Percentiles rank a stretch among this genome's conserved stretches.
Evolutionary conservation across 1,284 basidiomycete genomes (phyloP).

Genomic region (Amylostereum areolatum): DNA sequence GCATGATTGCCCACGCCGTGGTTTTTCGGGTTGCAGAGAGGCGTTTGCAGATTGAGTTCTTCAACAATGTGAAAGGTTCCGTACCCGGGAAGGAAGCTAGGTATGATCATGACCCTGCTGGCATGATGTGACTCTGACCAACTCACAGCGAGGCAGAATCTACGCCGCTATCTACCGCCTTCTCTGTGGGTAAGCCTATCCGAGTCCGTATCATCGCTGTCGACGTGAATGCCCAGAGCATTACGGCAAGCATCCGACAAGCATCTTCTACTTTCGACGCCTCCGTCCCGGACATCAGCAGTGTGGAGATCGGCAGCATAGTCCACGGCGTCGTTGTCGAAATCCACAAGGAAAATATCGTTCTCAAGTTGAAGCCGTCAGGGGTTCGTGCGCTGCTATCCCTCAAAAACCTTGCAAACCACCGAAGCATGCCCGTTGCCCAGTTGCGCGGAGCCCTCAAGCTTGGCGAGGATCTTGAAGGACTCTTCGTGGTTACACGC

Average conservation of each 20-base stretch:
- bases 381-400: slow-evolving; percentile 80
- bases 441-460: slow-evolving; percentile 67
- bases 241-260: slow-evolving; percentile 87
- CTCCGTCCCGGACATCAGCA: slow-evolving; percentile 55
- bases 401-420: slow-evolving; percentile 83
- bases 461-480: slow-evolving; percentile 68
- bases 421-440: slow-evolving; percentile 61
- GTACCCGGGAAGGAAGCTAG: slow-evolving; percentile 79
- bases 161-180: slow-evolving; percentile 53
- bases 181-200: slow-evolving; percentile 79
- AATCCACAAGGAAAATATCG: slow-evolving; percentile 80
- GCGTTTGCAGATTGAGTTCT: slow-evolving; percentile 82
- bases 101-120: slow-evolving; percentile 34
- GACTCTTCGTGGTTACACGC: slow-evolving; percentile 86
- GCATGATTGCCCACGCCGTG: slow-evolving; percentile 77
- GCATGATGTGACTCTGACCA: neutral
- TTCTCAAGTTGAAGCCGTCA: slow-evolving; percentile 68
- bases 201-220: slow-evolving; percentile 82
- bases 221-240: slow-evolving; percentile 55
- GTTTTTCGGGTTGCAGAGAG: slow-evolving; percentile 80
- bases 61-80: slow-evolving; percentile 82
- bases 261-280: slow-evolving; percentile 53
- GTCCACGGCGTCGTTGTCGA: slow-evolving; percentile 69
- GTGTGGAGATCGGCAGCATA: slow-evolving; percentile 71
- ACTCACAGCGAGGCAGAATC: too few species aligned